Percentiles rank a stretch among this genome's conserved stretches.
Evolutionary conservation across 805 yeast species (phyloP).

Genomic region (Metschnikowia peoriensis): DNA sequence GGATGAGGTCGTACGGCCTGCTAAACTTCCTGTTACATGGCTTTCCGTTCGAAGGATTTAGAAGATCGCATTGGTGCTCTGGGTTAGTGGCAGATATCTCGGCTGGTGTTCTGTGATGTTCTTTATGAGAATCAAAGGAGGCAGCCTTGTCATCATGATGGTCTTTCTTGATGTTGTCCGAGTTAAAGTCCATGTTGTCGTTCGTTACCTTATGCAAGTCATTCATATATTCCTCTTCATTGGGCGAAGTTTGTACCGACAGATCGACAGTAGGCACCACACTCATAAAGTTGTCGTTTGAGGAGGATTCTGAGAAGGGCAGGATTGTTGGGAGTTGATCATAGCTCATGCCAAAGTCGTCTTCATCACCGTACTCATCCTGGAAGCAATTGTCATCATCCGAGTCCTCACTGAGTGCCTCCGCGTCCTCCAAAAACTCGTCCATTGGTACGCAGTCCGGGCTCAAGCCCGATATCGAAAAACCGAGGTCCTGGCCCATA

Average conservation of each 20-base stretch:
- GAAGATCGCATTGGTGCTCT: constrained; percentile 55
- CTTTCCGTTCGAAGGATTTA: constrained; percentile 58
- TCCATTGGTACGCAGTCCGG: constrained; percentile 33
- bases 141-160: not conserved
- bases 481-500: not conserved
- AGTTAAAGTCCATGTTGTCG: constrained; percentile 10
- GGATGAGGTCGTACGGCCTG: constrained; percentile 52
- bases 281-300: constrained; percentile 8
- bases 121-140: not conserved
- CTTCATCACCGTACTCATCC: constrained; percentile 31
- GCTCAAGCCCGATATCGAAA: constrained; percentile 17
- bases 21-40: constrained; percentile 81
- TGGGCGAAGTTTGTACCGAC: not conserved
- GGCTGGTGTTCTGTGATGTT: constrained; percentile 26
- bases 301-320: constrained; percentile 2
- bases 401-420: constrained; percentile 39
- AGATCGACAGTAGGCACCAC: constrained; percentile 1
- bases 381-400: constrained; percentile 39
- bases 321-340: constrained; percentile 6
- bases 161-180: constrained; percentile 1
- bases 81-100: constrained; percentile 35
- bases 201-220: constrained; percentile 4
- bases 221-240: constrained; percentile 5
- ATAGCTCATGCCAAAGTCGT: constrained; percentile 16
- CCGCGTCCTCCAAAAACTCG: constrained; percentile 42